Base-by-base conservation (phyloP, 1,284 basidiomycete species). In the Cystobasidiaceae sp. region DNA sequence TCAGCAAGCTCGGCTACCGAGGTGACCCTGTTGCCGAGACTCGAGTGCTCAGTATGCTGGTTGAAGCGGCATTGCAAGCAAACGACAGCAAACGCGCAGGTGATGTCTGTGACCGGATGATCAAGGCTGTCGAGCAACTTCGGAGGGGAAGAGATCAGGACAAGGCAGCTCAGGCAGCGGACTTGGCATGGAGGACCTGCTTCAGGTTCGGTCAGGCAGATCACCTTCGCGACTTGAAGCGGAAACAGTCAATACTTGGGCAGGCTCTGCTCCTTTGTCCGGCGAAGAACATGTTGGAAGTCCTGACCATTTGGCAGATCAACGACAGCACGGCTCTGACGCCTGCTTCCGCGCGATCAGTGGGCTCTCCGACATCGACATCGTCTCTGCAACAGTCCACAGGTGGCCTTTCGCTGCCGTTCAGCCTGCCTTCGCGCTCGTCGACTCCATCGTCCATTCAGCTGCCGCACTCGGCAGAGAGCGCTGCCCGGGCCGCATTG, bases 211-310 rank as follows among this genome's bases (percentile, higher is more conserved):
- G 90, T 15, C 83, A 86, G 57, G 86, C 90, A 70, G 80, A 83
- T 15, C 88, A 88, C 71, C 91, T 87, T 71, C 37, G 21, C 27
- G 43, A 45, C 2, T 77, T 83, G 3, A 77, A 81, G 13, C 83
- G 85, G 71, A 89, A 87, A 72, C 78, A 89, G 69, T 78, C 77
- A 1, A 81, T 94, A 0, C 78, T 96, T n/a, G 90, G 88, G 3
- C 83, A 85, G 63, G 88, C 92, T 3, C 79, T 96, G 30, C 86
- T 91, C 71, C 81, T 94, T n/a, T 93, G 90, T 74, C 90, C 92
- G 1, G 74, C 87, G 0, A 89, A 90, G 52, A 82, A 84, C 68
- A 81, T 93, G 8, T 80, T 85, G 23, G 85, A 88, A 66, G 80
- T 94, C 27, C 80, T 96, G 19, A 75, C 79, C 0, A 80, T 84